These are phyloP conservation scores for Monilinia aucupariae DNA, from an alignment of 2,329 filamentous ascomycete genomes.

Conservation along the genomic window DNA sequence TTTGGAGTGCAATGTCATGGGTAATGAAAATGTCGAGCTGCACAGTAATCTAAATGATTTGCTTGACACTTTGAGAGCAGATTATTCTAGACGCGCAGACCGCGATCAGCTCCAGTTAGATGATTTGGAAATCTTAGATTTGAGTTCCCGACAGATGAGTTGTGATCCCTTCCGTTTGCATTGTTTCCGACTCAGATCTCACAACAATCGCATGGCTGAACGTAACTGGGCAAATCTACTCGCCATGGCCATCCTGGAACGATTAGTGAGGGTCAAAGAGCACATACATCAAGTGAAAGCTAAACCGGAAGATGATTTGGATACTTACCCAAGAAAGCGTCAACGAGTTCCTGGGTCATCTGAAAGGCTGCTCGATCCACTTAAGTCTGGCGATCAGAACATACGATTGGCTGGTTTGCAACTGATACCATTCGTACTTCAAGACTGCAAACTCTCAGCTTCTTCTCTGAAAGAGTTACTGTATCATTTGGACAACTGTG, in stretches of 20 bases:
- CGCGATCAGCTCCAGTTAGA: conserved; percentile 71
- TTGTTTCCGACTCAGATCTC: conserved; percentile 49
- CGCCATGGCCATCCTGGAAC: conserved; percentile 53
- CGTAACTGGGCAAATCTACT: conserved; percentile 57
- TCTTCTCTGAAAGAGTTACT: conserved; percentile 54
- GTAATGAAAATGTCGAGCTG: conserved; percentile 36
- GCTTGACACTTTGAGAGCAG: conserved; percentile 63
- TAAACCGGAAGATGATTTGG: conserved; percentile 18
- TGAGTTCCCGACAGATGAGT: conserved; percentile 27
- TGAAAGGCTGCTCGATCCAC: conserved; percentile 29
- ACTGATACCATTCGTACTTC: conserved; percentile 46
- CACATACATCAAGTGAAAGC: conserved; percentile 7
- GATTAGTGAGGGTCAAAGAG: conserved; percentile 26
- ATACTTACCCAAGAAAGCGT: conserved; percentile 32
- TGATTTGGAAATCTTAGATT: conserved; percentile 53
- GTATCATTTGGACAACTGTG: conserved; percentile 50
- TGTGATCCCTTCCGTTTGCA: conserved; percentile 41
- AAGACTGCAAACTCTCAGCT: conserved; percentile 40
- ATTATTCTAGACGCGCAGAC: conserved; percentile 69
- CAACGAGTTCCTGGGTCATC: conserved; percentile 25
- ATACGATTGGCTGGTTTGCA: conserved; percentile 42
- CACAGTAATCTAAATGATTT: conserved; percentile 55
- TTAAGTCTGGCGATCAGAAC: conserved; percentile 28
- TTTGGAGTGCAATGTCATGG: conserved; percentile 50
- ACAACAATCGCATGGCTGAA: conserved; percentile 48